phyloP scores from a whole-genome alignment of 768 basidiomycete species.

The Suillus fuscotomentosus region DNA sequence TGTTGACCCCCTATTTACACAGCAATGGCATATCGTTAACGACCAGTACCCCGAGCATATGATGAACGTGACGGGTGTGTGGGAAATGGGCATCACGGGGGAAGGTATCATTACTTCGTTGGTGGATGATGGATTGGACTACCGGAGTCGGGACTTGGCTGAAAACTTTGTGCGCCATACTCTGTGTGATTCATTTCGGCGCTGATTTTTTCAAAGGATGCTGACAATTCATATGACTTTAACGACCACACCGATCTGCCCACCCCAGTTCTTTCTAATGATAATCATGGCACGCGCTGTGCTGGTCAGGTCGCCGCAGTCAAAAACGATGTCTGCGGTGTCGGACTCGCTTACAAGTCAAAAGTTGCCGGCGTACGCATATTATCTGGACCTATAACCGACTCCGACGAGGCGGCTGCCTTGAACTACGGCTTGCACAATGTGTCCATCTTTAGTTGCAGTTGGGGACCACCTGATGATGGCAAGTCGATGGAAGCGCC shows the following conservation, averaged over 20 bases:
- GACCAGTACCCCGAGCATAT: conserved; percentile 74
- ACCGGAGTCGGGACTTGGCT: conserved; percentile 80
- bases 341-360: conserved; percentile 90
- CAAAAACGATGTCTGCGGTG: conserved; percentile 90
- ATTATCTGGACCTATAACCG: conserved; percentile 90
- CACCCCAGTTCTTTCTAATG: conserved; percentile 83
- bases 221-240: conserved; percentile 90
- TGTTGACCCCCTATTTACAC: conserved; percentile 74
- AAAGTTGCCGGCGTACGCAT: conserved; percentile 95
- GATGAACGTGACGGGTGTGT: conserved; percentile 92
- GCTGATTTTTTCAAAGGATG: conserved; percentile 51
- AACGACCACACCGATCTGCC: conserved; percentile 91
- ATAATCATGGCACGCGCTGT: conserved; percentile 97
- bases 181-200: background rate
- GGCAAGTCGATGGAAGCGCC: conserved; percentile 95
- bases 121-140: conserved; percentile 95
- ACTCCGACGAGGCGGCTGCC: conserved; percentile 92
- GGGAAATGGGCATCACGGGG: conserved; percentile 90
- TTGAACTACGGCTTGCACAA: conserved; percentile 94
- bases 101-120: conserved; percentile 83
- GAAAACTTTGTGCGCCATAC: conserved; percentile 74
- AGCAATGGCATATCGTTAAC: conserved; percentile 97
- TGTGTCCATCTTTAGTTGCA: conserved; percentile 92
- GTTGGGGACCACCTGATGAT: conserved; percentile 98
- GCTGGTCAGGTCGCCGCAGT: conserved; percentile 95